A percentile compares a stretch with the other conserved stretches of the same genome.
These are phyloP conservation scores for Medicago ruthenica DNA, from an alignment of 306 rosid genomes.

Conservation along the genomic window DNA sequence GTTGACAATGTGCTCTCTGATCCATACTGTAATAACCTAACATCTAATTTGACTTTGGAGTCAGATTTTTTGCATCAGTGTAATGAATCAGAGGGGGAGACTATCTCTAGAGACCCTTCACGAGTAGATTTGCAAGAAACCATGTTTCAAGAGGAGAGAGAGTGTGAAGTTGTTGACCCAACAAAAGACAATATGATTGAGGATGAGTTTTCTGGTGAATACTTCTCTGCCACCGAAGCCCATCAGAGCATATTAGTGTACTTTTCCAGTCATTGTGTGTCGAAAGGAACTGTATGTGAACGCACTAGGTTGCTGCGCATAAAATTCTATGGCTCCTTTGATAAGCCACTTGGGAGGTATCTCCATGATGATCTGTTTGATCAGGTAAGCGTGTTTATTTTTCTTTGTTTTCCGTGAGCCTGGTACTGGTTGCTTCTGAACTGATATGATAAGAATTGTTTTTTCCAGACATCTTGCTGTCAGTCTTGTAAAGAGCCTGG, in stretches of 20 bases:
- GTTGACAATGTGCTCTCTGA: constrained; percentile 48
- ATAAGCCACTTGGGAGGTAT: constrained; percentile 97
- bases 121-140: constrained; percentile 56
- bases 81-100: constrained; percentile 49
- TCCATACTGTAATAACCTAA: constrained; percentile 47
- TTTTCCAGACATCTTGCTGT: constrained; percentile 68
- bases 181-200: constrained; percentile 59
- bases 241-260: constrained; percentile 95
- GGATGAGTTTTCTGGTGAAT: constrained; percentile 75
- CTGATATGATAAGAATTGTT: constrained; percentile 32
- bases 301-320: constrained; percentile 90
- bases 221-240: constrained; percentile 82
- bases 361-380: constrained; percentile 87
- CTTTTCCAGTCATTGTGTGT: constrained; percentile 88
- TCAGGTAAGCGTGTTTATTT: constrained; percentile 54
- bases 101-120: constrained; percentile 48
- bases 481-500: constrained; percentile 80
- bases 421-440: constrained; percentile 29
- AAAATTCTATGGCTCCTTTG: constrained; percentile 88
- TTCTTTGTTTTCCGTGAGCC: constrained; percentile 22
- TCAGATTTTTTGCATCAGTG: constrained; percentile 42
- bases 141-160: constrained; percentile 50
- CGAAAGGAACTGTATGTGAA: constrained; percentile 82
- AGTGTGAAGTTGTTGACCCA: constrained; percentile 50
- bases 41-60: constrained; percentile 48